Evolutionary conservation across 345 rosid species (phyloP), one percentile per base, ranked within the genome.

Genomic region (Excoecaria agallocha): DNA sequence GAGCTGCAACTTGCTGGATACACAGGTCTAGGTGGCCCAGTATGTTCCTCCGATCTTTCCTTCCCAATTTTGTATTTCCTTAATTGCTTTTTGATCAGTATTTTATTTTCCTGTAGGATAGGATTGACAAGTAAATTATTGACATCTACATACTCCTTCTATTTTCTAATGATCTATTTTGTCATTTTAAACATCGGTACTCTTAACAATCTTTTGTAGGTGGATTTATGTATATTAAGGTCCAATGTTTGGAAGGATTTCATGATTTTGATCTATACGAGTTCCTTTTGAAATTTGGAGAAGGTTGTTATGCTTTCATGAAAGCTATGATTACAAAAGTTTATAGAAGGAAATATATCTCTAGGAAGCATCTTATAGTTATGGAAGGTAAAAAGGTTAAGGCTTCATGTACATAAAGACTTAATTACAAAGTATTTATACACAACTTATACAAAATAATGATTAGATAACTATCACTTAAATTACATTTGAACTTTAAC

Each of bases 21-120:
- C 78, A 82, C 86, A 35, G 95, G 81, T 76, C 87, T 92, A 76
- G 97, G 98, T 74, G 98, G 98, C 65, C 97, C 97, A 1, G 98
- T 94, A 83, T 85, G 90, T 71, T 69, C 50, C 43, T 25, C 52
- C 22, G 30, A 30, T 30, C 2, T 12, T 39, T n/a, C 22, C 12
- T n/a, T 19, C 19, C 20, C 22, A 19, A 61, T 24, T 43, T 60
- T 59, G 6, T 20, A 5, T 30, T 6, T 6, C 20, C 25, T 10
- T 55, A 4, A 19, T 19, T 55, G 7, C n/a, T 19, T 55, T 0
- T 54, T 54, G 17, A 12, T 62, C 38, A 1, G 2, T 30, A 30
- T 30, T 30, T 25, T 37, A 1, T 11, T 1, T 51, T 51, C 56
- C 56, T 20, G 5, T 51, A 51, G 38, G 16, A 25, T 30, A 2